A percentile compares a stretch with the other conserved stretches of the same genome.
These are phyloP conservation scores for Spathaspora hagerdaliae DNA, from an alignment of 805 yeast species.

Conservation along the genomic window DNA sequence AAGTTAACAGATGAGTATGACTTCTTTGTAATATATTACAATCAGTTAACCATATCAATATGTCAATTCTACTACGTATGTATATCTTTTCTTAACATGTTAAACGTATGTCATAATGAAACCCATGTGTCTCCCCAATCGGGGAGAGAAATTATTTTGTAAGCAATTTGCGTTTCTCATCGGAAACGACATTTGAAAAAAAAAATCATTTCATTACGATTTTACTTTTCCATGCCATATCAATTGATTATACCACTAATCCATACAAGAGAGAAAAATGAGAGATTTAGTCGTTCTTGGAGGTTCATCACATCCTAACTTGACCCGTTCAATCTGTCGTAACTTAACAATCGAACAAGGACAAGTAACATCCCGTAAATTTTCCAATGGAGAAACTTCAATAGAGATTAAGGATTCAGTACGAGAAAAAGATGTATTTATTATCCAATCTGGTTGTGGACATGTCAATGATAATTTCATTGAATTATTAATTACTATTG, in stretches of 20 bases:
- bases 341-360: slow-evolving; percentile 75
- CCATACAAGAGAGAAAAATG: slow-evolving; percentile 38
- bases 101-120: too few species aligned
- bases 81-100: too few species aligned
- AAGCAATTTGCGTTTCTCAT: neutral
- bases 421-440: slow-evolving; percentile 93
- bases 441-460: slow-evolving; percentile 83
- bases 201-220: neutral
- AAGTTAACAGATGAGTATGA: too few species aligned
- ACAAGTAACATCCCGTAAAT: slow-evolving; percentile 56
- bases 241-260: neutral
- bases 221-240: neutral
- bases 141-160: too few species aligned
- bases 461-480: slow-evolving; percentile 83
- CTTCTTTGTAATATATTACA: too few species aligned
- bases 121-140: too few species aligned
- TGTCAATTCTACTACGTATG: too few species aligned
- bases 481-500: slow-evolving; percentile 75
- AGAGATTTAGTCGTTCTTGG: slow-evolving; percentile 85
- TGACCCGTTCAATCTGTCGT: slow-evolving; percentile 71
- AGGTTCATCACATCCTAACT: slow-evolving; percentile 82
- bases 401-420: slow-evolving; percentile 84
- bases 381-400: slow-evolving; percentile 90
- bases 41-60: too few species aligned
- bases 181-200: neutral